These are phyloP conservation scores for Arthroderma sp. DNA, from an alignment of 2,329 filamentous ascomycete species.

Conservation along the genomic window DNA sequence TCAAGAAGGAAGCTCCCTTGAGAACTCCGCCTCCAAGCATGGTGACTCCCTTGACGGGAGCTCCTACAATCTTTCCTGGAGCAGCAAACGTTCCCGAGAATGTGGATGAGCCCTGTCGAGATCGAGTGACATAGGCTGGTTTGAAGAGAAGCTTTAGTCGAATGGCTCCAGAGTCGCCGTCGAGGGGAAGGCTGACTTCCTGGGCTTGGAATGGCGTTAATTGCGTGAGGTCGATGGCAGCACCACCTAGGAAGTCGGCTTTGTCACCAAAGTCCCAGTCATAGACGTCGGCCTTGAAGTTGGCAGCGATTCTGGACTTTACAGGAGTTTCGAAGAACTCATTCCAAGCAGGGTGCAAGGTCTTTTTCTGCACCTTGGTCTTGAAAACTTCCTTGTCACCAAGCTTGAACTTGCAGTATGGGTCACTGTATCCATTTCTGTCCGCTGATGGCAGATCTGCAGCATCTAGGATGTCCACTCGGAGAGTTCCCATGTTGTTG, in stretches of 20 bases:
- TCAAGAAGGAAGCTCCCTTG: conserved; percentile 82
- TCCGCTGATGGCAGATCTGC: conserved; percentile 83
- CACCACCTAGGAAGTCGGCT: conserved; percentile 74
- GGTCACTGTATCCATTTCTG: conserved; percentile 91
- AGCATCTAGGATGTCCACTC: conserved; percentile 84
- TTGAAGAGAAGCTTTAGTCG: conserved; percentile 82
- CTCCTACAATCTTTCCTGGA: conserved; percentile 83
- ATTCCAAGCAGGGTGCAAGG: conserved; percentile 86
- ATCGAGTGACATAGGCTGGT: conserved; percentile 76
- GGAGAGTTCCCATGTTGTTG: conserved; percentile 94
- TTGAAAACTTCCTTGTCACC: conserved; percentile 87
- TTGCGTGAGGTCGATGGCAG: conserved; percentile 61
- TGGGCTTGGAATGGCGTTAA: conserved; percentile 76
- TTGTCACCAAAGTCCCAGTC: conserved; percentile 97
- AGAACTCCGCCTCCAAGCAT: conserved; percentile 72
- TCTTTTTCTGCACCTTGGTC: conserved; percentile 95
- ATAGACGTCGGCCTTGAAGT: conserved; percentile 72
- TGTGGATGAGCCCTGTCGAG: conserved; percentile 79
- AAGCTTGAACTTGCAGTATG: conserved; percentile 87
- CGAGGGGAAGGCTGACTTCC: conserved; percentile 61
- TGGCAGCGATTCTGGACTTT: conserved; percentile 69
- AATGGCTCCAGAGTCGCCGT: conserved; percentile 79
- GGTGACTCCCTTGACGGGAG: conserved; percentile 84
- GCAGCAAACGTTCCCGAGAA: conserved; percentile 82
- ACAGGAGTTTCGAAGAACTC: conserved; percentile 82